Base-by-base conservation (phyloP, 2,329 filamentous ascomycete species). In the Coniochaeta prunicola region DNA sequence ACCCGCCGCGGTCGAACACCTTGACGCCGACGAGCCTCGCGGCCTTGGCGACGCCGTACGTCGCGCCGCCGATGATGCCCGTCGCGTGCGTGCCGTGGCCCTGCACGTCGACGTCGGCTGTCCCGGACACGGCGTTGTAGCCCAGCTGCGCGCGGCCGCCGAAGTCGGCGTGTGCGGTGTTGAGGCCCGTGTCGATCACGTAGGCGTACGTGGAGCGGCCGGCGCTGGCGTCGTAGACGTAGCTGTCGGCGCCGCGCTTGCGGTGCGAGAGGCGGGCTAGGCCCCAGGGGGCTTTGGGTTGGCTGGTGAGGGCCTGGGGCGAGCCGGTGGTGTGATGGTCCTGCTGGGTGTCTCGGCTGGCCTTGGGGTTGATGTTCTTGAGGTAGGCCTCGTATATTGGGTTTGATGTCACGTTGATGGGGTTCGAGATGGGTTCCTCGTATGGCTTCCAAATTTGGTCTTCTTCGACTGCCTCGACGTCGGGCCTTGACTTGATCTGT, bases 171-270 rank as follows among this genome's bases (percentile, higher is more conserved):
- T 80, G 77, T 9, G 64, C 53, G 15, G 67, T 70, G 56, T 67
- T 67, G 57, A 79, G 73, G 38, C 77, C 77, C 4, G 74, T 77
- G 65, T 80, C 77, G 58, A 80, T 69, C 24, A 80, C 62, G 62
- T 79, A 80, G 53, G 73, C 68, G 59, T 72, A 76, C 12, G 63
- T 64, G 15, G 61, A 65, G 1, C 50, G n/a, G n/a, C 69, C 70
- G 6, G 66, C 64, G 1, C 61, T 60, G 24, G 53, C 42, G 58
- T 68, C 64, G 58, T 68, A 70, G 36, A 64, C 34, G 56, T 68
- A 70, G 54, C 58, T 57, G 34, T 59, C 59, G 2, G 54, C 53
- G 6, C 59, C 59, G 17, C 57, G 60, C 3, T 59, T 64, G 19
- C 57, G 42, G 60, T 66, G 65, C 15, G 69, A 71, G 58, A 70